Conservation (phyloP, 2,329 filamentous ascomycete genomes). For the Venturia pyrina region DNA sequence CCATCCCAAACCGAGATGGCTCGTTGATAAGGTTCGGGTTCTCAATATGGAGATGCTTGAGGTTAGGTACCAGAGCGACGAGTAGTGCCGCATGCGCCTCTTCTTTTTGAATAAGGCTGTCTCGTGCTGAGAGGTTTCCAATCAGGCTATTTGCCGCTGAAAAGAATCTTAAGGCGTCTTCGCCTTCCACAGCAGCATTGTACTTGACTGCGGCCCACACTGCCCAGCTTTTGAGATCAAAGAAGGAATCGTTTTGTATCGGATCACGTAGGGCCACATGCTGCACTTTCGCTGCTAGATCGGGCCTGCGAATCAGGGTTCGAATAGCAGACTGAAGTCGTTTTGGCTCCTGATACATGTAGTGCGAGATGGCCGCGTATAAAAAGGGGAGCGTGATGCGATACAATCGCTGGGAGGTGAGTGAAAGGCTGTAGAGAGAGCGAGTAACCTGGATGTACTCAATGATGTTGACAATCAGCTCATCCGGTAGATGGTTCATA, state of each 20-base stretch:
- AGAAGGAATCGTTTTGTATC: not conserved
- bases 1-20: constrained; percentile 8
- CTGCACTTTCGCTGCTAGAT: constrained; percentile 8
- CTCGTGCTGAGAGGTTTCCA: not conserved
- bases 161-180: constrained; percentile 8
- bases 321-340: constrained; percentile 7
- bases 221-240: constrained; percentile 9
- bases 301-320: constrained; percentile 4
- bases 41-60: constrained; percentile 7
- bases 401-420: constrained; percentile 7
- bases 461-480: constrained; percentile 6
- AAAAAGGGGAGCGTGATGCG: constrained; percentile 8
- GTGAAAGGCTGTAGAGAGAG: not conserved
- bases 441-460: not conserved
- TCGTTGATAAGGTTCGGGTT: constrained; percentile 3
- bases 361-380: constrained; percentile 6
- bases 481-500: constrained; percentile 9
- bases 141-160: not conserved
- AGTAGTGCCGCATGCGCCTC: constrained; percentile 12
- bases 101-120: constrained; percentile 2
- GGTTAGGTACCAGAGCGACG: not conserved
- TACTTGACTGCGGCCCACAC: constrained; percentile 10
- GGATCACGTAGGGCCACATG: constrained; percentile 6
- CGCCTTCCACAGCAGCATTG: not conserved
- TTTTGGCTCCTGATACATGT: constrained; percentile 9